These are phyloP conservation scores for Escallonia herrerae DNA, from an alignment of 129 eudicot genomes.

Conservation along the genomic window DNA sequence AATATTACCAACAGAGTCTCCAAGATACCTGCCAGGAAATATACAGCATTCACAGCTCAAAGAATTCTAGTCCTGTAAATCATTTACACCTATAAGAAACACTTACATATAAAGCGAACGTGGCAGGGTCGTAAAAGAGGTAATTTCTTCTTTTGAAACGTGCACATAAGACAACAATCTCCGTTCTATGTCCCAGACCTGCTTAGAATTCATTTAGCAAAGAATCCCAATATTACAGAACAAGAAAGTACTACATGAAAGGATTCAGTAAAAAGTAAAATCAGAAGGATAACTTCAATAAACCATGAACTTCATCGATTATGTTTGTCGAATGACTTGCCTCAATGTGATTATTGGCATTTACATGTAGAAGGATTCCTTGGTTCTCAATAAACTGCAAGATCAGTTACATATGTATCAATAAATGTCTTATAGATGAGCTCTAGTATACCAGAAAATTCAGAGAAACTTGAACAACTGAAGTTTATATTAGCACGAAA, in stretches of 20 bases:
- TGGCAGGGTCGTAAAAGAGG: slow-evolving; percentile 63
- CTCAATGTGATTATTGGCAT: slow-evolving; percentile 68
- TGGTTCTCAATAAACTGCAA: slow-evolving; percentile 77
- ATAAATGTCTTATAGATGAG: neutral
- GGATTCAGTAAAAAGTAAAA: no score
- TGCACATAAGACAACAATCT: slow-evolving; percentile 48
- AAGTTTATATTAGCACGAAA: no score
- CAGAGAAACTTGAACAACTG: neutral
- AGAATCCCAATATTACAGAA: no score
- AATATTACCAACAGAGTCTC: slow-evolving; percentile 73
- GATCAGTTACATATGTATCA: neutral
- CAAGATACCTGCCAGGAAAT: slow-evolving; percentile 60
- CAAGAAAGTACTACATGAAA: no score
- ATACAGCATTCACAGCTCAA: slow-evolving; percentile 1
- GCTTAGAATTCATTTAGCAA: slow-evolving; percentile 7
- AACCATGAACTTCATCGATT: slow-evolving; percentile 6
- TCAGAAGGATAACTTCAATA: neutral
- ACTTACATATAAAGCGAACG: slow-evolving; percentile 73
- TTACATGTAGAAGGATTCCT: slow-evolving; percentile 60
- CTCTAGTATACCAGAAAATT: neutral
- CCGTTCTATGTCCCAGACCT: slow-evolving; percentile 84
- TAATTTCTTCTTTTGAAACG: slow-evolving; percentile 48
- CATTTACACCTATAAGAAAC: slow-evolving; percentile 11
- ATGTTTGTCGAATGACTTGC: slow-evolving; percentile 28
- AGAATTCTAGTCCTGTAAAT: slow-evolving; percentile 3